phyloP scores from a whole-genome alignment of 73 alveolate species.

The Tetrahymena elliotti region DNA sequence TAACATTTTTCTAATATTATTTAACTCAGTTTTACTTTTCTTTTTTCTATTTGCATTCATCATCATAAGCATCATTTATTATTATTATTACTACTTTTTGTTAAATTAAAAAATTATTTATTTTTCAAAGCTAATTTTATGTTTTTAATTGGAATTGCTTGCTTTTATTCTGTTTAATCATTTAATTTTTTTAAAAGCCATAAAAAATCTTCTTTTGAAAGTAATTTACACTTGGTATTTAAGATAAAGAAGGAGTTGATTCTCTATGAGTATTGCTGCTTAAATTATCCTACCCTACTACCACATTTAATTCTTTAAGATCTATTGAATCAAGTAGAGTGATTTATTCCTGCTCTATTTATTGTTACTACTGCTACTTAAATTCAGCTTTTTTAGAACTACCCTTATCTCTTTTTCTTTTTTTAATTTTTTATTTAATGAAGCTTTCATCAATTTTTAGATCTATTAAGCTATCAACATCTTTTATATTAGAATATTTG shows the following conservation, averaged over 20 bases:
- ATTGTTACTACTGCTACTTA: not conserved
- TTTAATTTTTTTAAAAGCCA: no score
- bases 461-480: not conserved
- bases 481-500: conserved; percentile 1
- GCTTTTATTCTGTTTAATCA: not conserved
- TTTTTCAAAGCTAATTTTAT: no score
- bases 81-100: not conserved
- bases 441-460: not conserved
- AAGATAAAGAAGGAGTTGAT: not conserved
- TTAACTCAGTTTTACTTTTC: not conserved
- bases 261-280: not conserved
- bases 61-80: not conserved
- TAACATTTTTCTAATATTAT: not conserved
- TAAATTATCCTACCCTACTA: not conserved
- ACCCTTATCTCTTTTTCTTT: not conserved
- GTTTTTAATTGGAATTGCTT: no score
- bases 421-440: not conserved
- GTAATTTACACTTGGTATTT: not conserved
- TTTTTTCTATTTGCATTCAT: not conserved
- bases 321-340: not conserved
- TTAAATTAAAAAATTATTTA: no score
- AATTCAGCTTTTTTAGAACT: not conserved
- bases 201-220: no score
- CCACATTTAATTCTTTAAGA: not conserved
- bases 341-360: not conserved